These are phyloP conservation scores for Climacium dendroides DNA, from an alignment of 225 moss, liverwort and hornwort genomes.

Conservation along the genomic window DNA sequence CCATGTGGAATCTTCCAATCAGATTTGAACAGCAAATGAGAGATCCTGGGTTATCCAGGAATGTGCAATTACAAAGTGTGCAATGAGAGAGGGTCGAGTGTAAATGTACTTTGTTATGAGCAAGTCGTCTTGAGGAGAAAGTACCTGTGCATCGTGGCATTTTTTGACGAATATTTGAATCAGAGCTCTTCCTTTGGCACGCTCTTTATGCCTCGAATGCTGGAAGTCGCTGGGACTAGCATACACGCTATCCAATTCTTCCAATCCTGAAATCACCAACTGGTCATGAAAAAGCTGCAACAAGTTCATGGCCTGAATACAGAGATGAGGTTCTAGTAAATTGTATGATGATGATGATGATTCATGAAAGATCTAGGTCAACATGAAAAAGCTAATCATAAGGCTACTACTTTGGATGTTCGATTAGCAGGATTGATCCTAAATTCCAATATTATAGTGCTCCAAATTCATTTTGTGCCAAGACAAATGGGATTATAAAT, in stretches of 20 bases:
- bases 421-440: background rate
- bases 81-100: background rate
- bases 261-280: conserved; percentile 26
- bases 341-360: background rate
- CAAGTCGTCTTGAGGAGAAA: background rate
- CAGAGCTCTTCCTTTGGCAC: conserved; percentile 18
- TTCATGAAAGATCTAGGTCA: background rate
- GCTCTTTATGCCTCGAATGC: conserved; percentile 18
- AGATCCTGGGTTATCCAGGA: background rate
- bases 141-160: conserved; percentile 59
- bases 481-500: background rate
- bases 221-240: conserved; percentile 64
- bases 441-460: background rate
- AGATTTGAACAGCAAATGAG: background rate
- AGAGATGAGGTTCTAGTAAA: background rate
- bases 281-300: background rate
- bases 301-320: background rate
- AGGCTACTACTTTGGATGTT: background rate
- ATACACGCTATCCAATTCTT: conserved; percentile 75
- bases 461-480: background rate
- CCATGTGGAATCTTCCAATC: background rate
- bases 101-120: background rate
- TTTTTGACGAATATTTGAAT: conserved; percentile 44
- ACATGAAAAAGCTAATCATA: background rate
- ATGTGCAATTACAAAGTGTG: background rate